Evolutionary conservation across 345 rosid species (phyloP).

Genomic region (Cardamine resedifolia): DNA sequence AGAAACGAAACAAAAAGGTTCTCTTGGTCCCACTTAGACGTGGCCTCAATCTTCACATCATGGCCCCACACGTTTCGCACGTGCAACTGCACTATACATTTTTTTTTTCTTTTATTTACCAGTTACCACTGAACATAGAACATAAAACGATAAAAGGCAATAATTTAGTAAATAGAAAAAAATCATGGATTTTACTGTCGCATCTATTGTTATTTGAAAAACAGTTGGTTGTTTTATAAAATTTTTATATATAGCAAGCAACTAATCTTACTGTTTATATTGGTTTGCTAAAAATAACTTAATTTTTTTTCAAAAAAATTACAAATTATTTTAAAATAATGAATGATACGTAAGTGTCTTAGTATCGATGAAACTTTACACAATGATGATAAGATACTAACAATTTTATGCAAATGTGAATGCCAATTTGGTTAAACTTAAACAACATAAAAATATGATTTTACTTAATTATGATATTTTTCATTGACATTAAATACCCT

Average conservation of each 20-base stretch:
- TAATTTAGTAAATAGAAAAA: neutral
- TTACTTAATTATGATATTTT: neutral
- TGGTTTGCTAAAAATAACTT: neutral
- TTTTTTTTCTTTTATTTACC: neutral
- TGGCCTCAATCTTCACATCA: slow-evolving; percentile 28
- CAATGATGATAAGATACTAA: neutral
- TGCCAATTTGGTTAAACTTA: neutral
- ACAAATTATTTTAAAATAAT: neutral
- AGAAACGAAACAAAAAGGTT: slow-evolving; percentile 32
- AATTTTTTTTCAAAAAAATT: no score
- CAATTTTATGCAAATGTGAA: no score
- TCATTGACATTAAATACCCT: neutral
- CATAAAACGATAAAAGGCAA: neutral
- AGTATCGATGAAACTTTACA: no score
- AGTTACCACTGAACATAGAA: neutral
- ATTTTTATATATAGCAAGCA: no score
- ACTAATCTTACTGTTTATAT: no score
- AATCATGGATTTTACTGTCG: neutral
- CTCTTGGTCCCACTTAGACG: slow-evolving; percentile 33
- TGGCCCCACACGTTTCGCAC: slow-evolving; percentile 37
- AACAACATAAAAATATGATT: neutral
- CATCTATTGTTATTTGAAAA: neutral
- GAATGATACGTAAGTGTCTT: neutral
- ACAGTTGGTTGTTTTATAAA: neutral
- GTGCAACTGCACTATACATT: slow-evolving; percentile 9